phyloP scores from a whole-genome alignment of 2,329 filamentous ascomycete genomes.

The Pseudocercospora ulei region DNA sequence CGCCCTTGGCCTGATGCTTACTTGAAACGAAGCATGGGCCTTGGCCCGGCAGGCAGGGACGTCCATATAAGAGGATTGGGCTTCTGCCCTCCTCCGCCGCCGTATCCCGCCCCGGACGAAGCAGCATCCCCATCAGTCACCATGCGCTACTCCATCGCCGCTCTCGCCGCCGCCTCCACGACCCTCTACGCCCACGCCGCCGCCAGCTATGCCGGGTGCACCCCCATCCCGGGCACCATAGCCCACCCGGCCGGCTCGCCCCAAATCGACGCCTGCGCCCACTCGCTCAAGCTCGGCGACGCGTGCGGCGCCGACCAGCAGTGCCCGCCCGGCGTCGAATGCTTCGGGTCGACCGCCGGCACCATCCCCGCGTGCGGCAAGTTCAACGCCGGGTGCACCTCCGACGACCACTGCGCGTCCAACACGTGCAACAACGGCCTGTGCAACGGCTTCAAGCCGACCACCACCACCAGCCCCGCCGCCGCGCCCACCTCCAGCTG shows the following conservation, averaged over 20 bases:
- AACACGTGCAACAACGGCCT: conserved; percentile 27
- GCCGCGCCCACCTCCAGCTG: conserved; percentile 1
- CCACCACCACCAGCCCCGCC: conserved; percentile 8
- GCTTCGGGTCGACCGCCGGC: conserved; percentile 19
- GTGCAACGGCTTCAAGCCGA: conserved; percentile 23
- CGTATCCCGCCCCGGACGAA: not conserved
- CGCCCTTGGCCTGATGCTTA: no score
- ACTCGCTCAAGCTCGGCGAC: conserved; percentile 22
- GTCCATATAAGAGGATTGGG: conserved; percentile 3
- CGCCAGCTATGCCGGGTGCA: not conserved
- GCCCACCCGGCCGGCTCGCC: conserved; percentile 15
- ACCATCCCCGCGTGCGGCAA: conserved; percentile 22
- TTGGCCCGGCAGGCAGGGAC: no score
- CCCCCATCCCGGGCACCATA: conserved; percentile 15
- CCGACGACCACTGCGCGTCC: conserved; percentile 23
- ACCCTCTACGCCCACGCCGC: conserved; percentile 10
- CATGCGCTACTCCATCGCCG: conserved; percentile 17
- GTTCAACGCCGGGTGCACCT: conserved; percentile 24
- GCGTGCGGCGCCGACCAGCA: conserved; percentile 19
- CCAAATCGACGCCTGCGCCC: conserved; percentile 18
- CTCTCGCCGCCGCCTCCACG: conserved; percentile 15
- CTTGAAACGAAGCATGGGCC: no score
- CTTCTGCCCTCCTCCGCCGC: conserved; percentile 1
- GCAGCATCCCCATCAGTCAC: conserved; percentile 4
- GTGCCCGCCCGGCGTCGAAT: conserved; percentile 20